Base-by-base conservation (phyloP, 164 flowering plant species). In the Euptelea pleiosperma region DNA sequence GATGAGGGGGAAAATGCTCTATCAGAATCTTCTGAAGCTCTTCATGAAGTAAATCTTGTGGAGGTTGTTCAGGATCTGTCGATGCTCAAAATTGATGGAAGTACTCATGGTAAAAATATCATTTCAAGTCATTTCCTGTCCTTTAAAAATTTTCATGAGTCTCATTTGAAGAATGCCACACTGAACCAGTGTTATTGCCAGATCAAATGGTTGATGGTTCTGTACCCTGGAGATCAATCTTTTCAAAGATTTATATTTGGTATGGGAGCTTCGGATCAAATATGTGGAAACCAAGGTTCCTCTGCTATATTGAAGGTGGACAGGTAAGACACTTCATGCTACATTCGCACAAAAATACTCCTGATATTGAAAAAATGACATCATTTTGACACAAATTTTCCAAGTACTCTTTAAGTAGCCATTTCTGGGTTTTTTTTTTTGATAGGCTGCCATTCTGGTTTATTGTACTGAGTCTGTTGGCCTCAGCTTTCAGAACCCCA, bases 241-340 rank as follows among this genome's bases (percentile, higher is more conserved):
- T 78, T 45, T 79, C 89, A 37, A 79, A 82, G 64, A 56, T 79
- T 65, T 81, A 84, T 56, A 58, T 94, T 36, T 91, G 95, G 96
- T 94, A 94, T 76, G 97, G 86, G 10, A 53, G 82, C 57, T 94
- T 51, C 70, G 99, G 99, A 64, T 94, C 99, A 49, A 94, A 94
- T 68, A 87, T 91, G 94, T 80, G 84, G 77, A 74, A 63, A 46
- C 60, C 85, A 45, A 83, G 99, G 65, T 80, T 94, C 53, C 77
- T 79, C 11, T 94, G 97, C 76, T 94, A 94, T 63, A 81, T 94
- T 51, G 64, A 77, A 78, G 99, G 97, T 54, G 99, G 99, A 70
- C 79, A 80, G 96, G 99, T 91, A 76, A 64, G 54, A 39, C 36
- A 34, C 24, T 31, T 24, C 15, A 14, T 26, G 7, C 45, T n/a